phyloP scores from a whole-genome alignment of 2,329 filamentous ascomycete species.

The Talaromyces sp. region DNA sequence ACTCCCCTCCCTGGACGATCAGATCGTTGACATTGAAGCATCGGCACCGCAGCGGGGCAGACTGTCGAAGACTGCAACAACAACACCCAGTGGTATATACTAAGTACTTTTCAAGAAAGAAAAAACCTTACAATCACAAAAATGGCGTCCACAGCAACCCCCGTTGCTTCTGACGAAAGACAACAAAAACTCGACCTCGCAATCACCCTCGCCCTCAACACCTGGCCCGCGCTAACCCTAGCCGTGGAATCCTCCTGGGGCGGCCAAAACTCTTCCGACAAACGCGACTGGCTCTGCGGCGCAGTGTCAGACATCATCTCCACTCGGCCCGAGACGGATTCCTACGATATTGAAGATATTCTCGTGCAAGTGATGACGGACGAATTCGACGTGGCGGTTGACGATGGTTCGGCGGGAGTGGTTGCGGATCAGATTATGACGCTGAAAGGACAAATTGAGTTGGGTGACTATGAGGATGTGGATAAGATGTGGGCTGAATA shows the following conservation, averaged over 20 bases:
- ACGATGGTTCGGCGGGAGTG: constrained; percentile 77
- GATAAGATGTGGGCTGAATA: constrained; percentile 55
- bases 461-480: constrained; percentile 51
- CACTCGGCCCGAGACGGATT: constrained; percentile 60
- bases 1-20: too few species aligned
- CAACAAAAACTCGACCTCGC: constrained; percentile 70
- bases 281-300: constrained; percentile 95
- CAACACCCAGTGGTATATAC: not conserved
- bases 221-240: constrained; percentile 84
- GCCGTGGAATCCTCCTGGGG: constrained; percentile 87
- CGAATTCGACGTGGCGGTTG: constrained; percentile 89
- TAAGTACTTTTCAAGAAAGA: not conserved
- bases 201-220: constrained; percentile 77
- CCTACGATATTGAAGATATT: constrained; percentile 76
- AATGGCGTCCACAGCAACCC: constrained; percentile 11
- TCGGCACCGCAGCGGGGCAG: not conserved
- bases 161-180: not conserved
- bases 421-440: constrained; percentile 71
- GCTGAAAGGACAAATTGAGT: constrained; percentile 62
- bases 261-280: constrained; percentile 75
- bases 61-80: not conserved
- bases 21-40: not conserved
- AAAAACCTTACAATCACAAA: not conserved
- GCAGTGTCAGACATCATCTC: constrained; percentile 76
- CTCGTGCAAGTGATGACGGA: constrained; percentile 89